phyloP scores from a whole-genome alignment of 208 protist genomes.

The Plasmodiophora brassicae region DNA sequence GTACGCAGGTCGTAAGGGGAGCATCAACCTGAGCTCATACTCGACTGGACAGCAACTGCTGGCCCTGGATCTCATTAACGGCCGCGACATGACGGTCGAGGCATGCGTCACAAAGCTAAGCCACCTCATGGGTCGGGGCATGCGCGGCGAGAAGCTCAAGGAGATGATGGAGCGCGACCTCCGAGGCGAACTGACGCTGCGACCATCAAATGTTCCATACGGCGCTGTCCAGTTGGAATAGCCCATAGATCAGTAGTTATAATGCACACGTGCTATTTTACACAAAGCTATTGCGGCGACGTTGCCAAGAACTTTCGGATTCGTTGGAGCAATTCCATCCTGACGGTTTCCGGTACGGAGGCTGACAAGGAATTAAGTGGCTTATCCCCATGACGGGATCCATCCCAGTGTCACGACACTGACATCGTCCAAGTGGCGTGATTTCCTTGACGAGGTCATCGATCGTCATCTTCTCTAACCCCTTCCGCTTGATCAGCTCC shows the following conservation, averaged over 20 bases:
- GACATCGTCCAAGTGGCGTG: not conserved
- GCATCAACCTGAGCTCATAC: constrained; percentile 24
- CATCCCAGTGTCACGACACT: not conserved
- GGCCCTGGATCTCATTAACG: constrained; percentile 15
- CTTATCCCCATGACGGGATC: not conserved
- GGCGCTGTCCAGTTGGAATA: not conserved
- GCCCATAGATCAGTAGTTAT: no score
- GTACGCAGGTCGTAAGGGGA: not conserved
- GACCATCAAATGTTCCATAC: not conserved
- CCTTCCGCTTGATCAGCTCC: constrained; percentile 15
- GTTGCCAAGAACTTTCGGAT: not conserved
- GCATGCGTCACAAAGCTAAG: constrained; percentile 19
- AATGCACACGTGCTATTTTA: no score
- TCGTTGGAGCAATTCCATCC: not conserved
- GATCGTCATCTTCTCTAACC: constrained; percentile 1
- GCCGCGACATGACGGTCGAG: constrained; percentile 39
- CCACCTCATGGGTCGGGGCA: constrained; percentile 15
- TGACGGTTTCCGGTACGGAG: not conserved
- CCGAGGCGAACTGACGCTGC: constrained; percentile 20
- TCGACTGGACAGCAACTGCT: not conserved
- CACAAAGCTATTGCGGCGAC: no score
- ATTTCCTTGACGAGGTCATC: constrained; percentile 25
- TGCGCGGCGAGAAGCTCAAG: constrained; percentile 20
- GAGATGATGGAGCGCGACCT: constrained; percentile 6
- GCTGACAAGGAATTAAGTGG: not conserved